phyloP scores from a whole-genome alignment of 164 flowering plant genomes.

The Saururus chinensis region DNA sequence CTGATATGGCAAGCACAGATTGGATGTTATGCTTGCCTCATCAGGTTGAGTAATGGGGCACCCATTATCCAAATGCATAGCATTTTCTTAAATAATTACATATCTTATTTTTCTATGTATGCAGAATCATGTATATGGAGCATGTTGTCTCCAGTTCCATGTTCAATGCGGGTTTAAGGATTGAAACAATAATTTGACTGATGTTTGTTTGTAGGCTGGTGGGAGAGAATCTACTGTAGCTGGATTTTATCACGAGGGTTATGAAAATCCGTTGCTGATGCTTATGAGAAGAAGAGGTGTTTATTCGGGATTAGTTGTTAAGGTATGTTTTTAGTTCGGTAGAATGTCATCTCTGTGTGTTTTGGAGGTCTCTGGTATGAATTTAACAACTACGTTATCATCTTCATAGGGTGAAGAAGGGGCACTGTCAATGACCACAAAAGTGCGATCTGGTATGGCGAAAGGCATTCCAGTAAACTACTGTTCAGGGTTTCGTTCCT shows the following conservation, averaged over 20 bases:
- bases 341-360: neutral
- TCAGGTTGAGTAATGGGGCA: neutral
- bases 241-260: slow-evolving; percentile 96
- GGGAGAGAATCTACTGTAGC: slow-evolving; percentile 89
- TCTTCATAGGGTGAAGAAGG: slow-evolving; percentile 94
- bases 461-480: slow-evolving; percentile 95
- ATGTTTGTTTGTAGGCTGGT: slow-evolving; percentile 30
- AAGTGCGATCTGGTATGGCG: slow-evolving; percentile 38
- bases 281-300: slow-evolving; percentile 98
- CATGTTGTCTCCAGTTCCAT: neutral
- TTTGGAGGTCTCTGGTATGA: neutral
- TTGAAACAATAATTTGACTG: neutral
- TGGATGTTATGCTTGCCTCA: neutral
- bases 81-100: too few relatives aligned
- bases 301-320: slow-evolving; percentile 91
- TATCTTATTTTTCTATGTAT: too few relatives aligned
- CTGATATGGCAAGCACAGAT: neutral
- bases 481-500: slow-evolving; percentile 88
- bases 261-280: slow-evolving; percentile 80
- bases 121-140: neutral
- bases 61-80: too few relatives aligned
- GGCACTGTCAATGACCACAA: slow-evolving; percentile 95
- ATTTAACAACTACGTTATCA: too few relatives aligned
- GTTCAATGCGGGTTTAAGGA: neutral
- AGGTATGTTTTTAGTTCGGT: slow-evolving; percentile 32